Conservation (phyloP, 2,329 filamentous ascomycete genomes). For the Xylariaceae sp. region DNA sequence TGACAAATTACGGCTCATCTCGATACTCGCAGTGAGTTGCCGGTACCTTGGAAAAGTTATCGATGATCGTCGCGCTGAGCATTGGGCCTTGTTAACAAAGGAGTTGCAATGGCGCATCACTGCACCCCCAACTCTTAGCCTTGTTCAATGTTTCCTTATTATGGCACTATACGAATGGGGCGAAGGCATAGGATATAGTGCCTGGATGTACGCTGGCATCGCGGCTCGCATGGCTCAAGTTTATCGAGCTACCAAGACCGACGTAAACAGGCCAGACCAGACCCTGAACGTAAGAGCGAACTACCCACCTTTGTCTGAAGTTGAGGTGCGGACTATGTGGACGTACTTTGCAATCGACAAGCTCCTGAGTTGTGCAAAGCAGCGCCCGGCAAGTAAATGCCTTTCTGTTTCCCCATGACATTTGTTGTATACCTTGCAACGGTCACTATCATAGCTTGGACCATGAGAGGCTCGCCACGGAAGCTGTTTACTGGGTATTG, state of each 20-base stretch:
- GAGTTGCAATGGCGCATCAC: constrained; percentile 16
- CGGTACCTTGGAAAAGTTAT: constrained; percentile 10
- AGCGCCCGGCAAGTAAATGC: constrained; percentile 17
- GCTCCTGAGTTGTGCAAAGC: constrained; percentile 16
- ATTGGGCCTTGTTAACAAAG: constrained; percentile 8
- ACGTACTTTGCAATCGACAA: constrained; percentile 17
- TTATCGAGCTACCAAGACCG: constrained; percentile 14
- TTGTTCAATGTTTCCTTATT: constrained; percentile 16
- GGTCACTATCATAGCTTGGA: too few species aligned
- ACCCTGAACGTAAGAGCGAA: constrained; percentile 1
- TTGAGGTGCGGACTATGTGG: constrained; percentile 18
- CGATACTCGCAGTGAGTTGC: constrained; percentile 14
- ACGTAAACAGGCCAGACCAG: constrained; percentile 10
- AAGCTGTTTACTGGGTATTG: too few species aligned
- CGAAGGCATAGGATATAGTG: constrained; percentile 13
- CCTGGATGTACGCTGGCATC: constrained; percentile 17
- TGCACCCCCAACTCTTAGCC: constrained; percentile 10
- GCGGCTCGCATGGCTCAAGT: constrained; percentile 17
- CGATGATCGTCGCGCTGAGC: constrained; percentile 9
- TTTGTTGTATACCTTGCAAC: too few species aligned
- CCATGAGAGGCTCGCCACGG: too few species aligned
- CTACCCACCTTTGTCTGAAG: constrained; percentile 11
- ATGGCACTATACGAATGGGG: constrained; percentile 19
- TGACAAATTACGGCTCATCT: constrained; percentile 14
- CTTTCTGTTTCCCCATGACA: too few species aligned